Base-by-base conservation (phyloP, 352 stramenopile genomes). In the Elongisporangium anandrum region DNA sequence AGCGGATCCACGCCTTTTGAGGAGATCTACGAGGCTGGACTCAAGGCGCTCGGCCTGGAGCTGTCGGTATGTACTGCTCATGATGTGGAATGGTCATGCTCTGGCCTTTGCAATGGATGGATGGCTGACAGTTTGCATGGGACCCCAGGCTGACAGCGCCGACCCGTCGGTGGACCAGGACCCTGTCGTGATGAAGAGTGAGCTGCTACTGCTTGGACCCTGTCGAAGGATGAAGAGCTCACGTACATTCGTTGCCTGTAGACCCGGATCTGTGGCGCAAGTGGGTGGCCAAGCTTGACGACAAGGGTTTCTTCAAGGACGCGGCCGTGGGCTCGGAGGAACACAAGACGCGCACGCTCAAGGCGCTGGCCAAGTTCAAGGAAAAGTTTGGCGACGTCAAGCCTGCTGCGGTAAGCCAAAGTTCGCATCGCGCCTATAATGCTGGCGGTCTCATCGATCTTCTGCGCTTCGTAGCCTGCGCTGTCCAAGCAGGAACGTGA, bases 191-290 rank as follows among this genome's bases (percentile, higher is more conserved):
- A 64, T 73, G 48, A 90, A 90, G 68, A 88, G 84, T 94, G 59
- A 21, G 68, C 54, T 1, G 17, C 19, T 52, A 15, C 56, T 65
- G 48, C 19, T 41, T 41, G 6, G 29, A 24, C 1, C 23, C 12
- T 57, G 24, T 38, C 24, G 12, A 20, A 0, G 19, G 17, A 4
- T 52, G 34, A 49, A 24, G 22, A 50, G 22, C 17, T 26, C 16
- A 22, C 52, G 21, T 57, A 19, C 13, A 49, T 17, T 48, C 13
- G 20, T 5, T 41, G 41, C 10, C 26, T 22, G 10, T 52, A 94
- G 85, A 95, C 61, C 85, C 83, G 7, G 83, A 87, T 54, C 57
- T 95, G 64, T 95, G 85, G 85, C 88, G 88, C 64, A 95, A 95
- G 64, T 95, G 85, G 85, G 69, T 93, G 19, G 75, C 77, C 23